These are phyloP conservation scores for Hypoxylon sp. DNA, from an alignment of 2,329 filamentous ascomycete genomes.

Conservation along the genomic window DNA sequence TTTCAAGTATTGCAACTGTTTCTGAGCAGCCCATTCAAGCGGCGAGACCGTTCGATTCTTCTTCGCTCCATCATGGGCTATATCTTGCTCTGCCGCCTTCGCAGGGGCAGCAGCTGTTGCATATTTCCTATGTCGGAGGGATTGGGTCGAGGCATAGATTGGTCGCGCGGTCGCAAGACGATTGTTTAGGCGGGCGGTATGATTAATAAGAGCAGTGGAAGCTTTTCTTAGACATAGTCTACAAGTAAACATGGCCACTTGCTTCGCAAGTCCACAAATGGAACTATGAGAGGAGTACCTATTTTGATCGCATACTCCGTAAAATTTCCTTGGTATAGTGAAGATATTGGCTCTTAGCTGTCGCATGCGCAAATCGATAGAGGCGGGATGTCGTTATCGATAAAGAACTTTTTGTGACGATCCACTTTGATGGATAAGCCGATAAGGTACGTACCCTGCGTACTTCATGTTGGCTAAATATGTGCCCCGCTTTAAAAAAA, in stretches of 20 bases:
- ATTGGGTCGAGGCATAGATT: conserved; percentile 23
- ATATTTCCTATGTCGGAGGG: conserved; percentile 41
- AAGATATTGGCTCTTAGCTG: conserved; percentile 8
- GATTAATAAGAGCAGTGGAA: conserved; percentile 41
- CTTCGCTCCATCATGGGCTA: conserved; percentile 39
- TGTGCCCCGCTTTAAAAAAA: conserved; percentile 1
- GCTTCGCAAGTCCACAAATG: neutral
- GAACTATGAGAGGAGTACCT: conserved; percentile 8
- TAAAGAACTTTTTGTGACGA: conserved; percentile 11
- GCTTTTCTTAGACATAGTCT: conserved; percentile 55
- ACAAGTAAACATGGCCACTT: conserved; percentile 58
- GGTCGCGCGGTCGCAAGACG: conserved; percentile 24
- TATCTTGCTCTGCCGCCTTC: conserved; percentile 14
- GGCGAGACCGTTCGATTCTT: conserved; percentile 49
- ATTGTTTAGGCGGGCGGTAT: conserved; percentile 35
- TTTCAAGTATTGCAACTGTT: conserved; percentile 72
- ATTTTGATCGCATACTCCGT: conserved; percentile 16
- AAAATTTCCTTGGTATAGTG: conserved; percentile 11
- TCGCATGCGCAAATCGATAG: conserved; percentile 27
- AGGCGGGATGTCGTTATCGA: conserved; percentile 25
- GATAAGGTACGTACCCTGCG: conserved; percentile 18
- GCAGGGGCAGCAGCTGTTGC: conserved; percentile 32
- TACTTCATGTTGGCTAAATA: no score
- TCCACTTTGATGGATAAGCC: neutral
- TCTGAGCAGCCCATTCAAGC: conserved; percentile 59